A percentile compares a stretch with the other conserved stretches of the same genome.
Evolutionary conservation across 371 early-diverging fungal species (phyloP).

Genomic region (Neoconidiobolus thromboides): DNA sequence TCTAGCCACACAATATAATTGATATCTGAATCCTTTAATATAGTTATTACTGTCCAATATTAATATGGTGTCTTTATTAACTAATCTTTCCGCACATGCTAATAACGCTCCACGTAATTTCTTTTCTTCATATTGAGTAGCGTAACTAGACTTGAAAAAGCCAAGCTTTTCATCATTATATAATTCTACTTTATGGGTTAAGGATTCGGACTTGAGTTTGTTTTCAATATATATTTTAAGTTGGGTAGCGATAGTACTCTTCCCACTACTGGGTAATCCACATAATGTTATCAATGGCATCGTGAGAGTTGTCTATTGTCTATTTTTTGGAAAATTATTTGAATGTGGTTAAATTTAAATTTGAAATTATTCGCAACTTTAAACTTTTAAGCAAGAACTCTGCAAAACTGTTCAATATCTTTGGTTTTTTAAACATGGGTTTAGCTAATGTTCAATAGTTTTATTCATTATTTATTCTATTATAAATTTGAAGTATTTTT

Average conservation of each 20-base stretch:
- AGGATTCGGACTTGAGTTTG: not conserved
- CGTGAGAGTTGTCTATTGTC: too few species aligned
- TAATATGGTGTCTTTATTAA: slow-evolving; percentile 63
- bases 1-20: slow-evolving; percentile 80
- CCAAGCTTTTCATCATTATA: not conserved
- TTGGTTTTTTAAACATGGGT: too few species aligned
- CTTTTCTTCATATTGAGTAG: slow-evolving; percentile 47
- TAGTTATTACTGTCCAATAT: slow-evolving; percentile 89
- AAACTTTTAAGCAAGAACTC: too few species aligned
- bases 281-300: slow-evolving; percentile 3
- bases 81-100: slow-evolving; percentile 71
- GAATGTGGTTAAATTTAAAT: too few species aligned
- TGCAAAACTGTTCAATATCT: too few species aligned
- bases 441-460: too few species aligned
- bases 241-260: not conserved
- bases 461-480: too few species aligned
- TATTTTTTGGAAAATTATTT: too few species aligned
- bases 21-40: slow-evolving; percentile 95
- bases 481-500: too few species aligned
- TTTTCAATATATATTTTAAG: not conserved
- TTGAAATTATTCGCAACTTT: too few species aligned
- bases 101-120: slow-evolving; percentile 72
- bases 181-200: not conserved
- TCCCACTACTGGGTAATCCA: slow-evolving; percentile 5
- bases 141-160: not conserved